These are phyloP conservation scores for Rubia tinctorum DNA, from an alignment of 305 asterid genomes.

Conservation along the genomic window DNA sequence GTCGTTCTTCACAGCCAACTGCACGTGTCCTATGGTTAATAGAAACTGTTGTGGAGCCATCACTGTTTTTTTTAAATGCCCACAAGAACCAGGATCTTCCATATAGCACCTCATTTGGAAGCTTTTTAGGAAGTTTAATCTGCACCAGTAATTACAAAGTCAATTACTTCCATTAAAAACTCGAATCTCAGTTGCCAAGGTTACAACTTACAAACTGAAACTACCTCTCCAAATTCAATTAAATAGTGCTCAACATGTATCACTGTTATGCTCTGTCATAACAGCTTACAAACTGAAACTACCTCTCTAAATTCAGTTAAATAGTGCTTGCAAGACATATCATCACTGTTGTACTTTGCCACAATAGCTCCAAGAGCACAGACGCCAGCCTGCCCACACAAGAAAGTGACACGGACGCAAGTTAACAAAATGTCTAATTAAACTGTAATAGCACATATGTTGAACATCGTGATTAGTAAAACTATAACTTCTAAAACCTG, in stretches of 20 bases:
- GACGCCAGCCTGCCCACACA: slow-evolving; percentile 75
- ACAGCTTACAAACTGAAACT: neutral
- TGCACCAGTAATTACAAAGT: slow-evolving; percentile 7
- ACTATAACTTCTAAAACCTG: neutral
- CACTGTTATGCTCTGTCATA: too few relatives aligned
- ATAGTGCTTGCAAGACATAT: slow-evolving; percentile 45
- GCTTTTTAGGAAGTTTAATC: slow-evolving; percentile 63
- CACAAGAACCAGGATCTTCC: slow-evolving; percentile 85
- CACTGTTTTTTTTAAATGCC: slow-evolving; percentile 36
- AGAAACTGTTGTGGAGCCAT: too few relatives aligned
- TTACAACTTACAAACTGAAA: neutral
- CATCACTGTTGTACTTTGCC: slow-evolving; percentile 53
- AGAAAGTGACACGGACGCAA: slow-evolving; percentile 65
- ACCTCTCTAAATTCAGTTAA: slow-evolving; percentile 60
- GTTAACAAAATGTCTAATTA: slow-evolving; percentile 10
- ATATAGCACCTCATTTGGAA: slow-evolving; percentile 67
- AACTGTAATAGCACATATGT: neutral
- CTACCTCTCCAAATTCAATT: too few relatives aligned
- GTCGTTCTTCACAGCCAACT: too few relatives aligned
- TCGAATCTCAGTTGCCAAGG: neutral
- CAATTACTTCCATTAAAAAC: slow-evolving; percentile 6
- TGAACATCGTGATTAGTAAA: too few relatives aligned
- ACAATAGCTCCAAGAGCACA: slow-evolving; percentile 85
- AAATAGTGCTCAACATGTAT: too few relatives aligned
- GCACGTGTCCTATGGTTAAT: too few relatives aligned